These are phyloP conservation scores for Phytophthora pistaciae DNA, from an alignment of 352 stramenopile species.

Conservation along the genomic window DNA sequence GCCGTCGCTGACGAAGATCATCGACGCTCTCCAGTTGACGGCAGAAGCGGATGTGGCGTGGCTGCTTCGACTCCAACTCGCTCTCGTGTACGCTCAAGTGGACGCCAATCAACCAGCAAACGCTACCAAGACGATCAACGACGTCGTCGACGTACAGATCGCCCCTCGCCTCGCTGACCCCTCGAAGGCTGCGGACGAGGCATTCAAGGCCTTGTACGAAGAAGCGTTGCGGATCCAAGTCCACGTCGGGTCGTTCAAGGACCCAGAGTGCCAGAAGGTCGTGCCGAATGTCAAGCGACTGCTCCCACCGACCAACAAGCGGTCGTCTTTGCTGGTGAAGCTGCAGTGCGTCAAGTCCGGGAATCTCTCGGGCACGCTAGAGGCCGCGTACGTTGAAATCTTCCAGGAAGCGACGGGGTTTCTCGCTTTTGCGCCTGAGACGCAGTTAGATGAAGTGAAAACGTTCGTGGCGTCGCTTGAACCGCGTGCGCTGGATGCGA, in stretches of 20 bases:
- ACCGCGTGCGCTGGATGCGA: conserved; percentile 23
- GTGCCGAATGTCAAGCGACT: conserved; percentile 65
- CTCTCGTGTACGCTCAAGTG: conserved; percentile 74
- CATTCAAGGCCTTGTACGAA: conserved; percentile 59
- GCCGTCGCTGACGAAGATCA: conserved; percentile 66
- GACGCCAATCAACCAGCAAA: conserved; percentile 68
- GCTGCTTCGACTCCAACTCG: conserved; percentile 68
- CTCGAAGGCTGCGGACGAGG: conserved; percentile 23
- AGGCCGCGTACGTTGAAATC: conserved; percentile 65
- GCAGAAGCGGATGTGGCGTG: conserved; percentile 81
- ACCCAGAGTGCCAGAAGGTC: conserved; percentile 81
- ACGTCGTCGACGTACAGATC: conserved; percentile 74
- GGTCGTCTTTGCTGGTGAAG: conserved; percentile 59
- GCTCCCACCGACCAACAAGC: conserved; percentile 48
- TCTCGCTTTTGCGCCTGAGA: conserved; percentile 36
- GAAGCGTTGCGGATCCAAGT: conserved; percentile 75
- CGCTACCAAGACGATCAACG: conserved; percentile 71
- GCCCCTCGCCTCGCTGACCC: conserved; percentile 48
- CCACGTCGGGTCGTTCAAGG: conserved; percentile 79
- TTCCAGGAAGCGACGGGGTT: conserved; percentile 71
- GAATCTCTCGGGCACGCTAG: conserved; percentile 42
- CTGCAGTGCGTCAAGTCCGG: conserved; percentile 74
- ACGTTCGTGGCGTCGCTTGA: conserved; percentile 47
- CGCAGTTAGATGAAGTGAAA: conserved; percentile 45
- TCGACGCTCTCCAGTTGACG: conserved; percentile 75